Conservation (phyloP, 2,329 filamentous ascomycete genomes). For the Amauroascus verrucosus region DNA sequence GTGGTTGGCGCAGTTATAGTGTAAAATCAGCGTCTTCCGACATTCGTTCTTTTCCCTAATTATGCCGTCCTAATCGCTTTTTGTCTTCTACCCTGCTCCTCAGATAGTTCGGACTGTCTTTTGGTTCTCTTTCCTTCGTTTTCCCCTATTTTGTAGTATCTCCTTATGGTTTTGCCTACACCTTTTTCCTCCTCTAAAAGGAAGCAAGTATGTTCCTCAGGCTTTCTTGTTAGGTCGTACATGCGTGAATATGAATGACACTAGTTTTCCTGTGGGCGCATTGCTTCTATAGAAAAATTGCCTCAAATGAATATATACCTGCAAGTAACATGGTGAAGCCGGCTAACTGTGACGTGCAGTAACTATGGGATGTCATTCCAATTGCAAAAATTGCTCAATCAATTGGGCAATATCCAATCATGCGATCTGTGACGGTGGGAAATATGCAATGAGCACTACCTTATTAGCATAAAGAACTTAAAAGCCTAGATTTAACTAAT, state of each 20-base stretch:
- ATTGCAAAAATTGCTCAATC: no score
- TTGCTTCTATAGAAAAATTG: background rate
- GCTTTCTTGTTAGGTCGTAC: conserved; percentile 1
- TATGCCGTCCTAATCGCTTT: conserved; percentile 8
- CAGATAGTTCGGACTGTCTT: background rate
- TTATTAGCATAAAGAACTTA: no score
- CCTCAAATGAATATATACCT: no score
- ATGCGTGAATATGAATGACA: conserved; percentile 8
- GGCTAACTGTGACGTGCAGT: no score
- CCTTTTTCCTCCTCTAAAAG: background rate
- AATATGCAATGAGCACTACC: no score
- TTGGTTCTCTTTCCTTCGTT: background rate
- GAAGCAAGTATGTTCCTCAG: conserved; percentile 4
- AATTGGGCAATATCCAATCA: no score
- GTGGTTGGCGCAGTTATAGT: background rate
- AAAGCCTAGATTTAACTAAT: no score
- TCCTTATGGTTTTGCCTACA: background rate
- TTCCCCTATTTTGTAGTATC: background rate
- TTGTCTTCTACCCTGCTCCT: background rate
- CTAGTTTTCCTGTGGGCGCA: background rate
- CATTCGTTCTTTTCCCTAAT: conserved; percentile 1
- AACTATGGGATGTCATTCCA: no score
- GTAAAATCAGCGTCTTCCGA: background rate
- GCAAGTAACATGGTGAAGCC: background rate
- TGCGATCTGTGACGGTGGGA: no score